Conservation (phyloP, 2,329 filamentous ascomycete genomes). For the Trichoderma koningiopsis region DNA sequence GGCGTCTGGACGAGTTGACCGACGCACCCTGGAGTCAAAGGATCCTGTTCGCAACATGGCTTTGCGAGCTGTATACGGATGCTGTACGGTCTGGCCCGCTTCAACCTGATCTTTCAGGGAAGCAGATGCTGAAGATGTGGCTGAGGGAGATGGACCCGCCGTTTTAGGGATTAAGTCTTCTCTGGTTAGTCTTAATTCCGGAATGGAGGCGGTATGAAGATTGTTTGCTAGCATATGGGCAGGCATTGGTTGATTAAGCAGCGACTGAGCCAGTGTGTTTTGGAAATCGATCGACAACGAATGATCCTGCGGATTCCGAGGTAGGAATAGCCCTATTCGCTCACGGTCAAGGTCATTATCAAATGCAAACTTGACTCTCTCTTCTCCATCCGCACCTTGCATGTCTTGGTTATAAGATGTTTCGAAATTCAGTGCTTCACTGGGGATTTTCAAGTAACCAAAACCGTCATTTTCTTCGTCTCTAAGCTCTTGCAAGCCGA, state of each 20-base stretch:
- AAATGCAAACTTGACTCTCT: not conserved
- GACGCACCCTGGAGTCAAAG: not conserved
- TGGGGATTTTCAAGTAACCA: conserved; percentile 41
- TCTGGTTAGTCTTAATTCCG: not conserved
- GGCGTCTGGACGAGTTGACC: not conserved
- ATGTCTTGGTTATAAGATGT: conserved; percentile 21
- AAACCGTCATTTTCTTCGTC: conserved; percentile 34
- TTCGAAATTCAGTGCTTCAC: conserved; percentile 46
- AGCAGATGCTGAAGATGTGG: not conserved
- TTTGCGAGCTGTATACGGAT: not conserved
- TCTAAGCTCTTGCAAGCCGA: conserved; percentile 33
- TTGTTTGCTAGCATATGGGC: conserved; percentile 38
- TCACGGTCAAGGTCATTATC: conserved; percentile 11
- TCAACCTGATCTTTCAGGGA: not conserved
- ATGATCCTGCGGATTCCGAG: conserved; percentile 24
- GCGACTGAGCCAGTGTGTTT: conserved; percentile 49
- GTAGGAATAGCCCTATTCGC: conserved; percentile 28
- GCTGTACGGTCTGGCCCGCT: not conserved
- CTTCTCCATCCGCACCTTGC: conserved; percentile 28
- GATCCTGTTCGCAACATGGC: not conserved
- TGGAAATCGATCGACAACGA: conserved; percentile 40
- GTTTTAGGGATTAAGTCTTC: not conserved
- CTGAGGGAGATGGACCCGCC: conserved; percentile 1
- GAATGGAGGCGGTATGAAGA: not conserved
- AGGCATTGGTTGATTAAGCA: conserved; percentile 51